Conservation (phyloP, 1,284 basidiomycete species). For the Cystobasidium pallidum region DNA sequence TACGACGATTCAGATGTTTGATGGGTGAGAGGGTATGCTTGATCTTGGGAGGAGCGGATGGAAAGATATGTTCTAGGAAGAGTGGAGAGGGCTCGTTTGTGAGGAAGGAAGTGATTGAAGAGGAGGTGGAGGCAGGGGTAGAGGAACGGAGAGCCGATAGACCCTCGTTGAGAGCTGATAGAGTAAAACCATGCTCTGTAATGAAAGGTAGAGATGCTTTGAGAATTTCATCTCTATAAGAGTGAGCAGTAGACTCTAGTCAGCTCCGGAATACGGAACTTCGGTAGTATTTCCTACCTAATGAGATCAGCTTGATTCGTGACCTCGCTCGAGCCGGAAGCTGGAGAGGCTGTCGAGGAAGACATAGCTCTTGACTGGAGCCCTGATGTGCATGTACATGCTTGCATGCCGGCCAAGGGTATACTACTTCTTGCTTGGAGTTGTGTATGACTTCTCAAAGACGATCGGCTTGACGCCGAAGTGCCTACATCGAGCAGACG, state of each 20-base stretch:
- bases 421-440: neutral
- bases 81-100: neutral
- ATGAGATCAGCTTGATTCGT: conserved; percentile 1
- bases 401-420: neutral
- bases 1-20: neutral
- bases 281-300: neutral
- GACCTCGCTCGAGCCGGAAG: neutral
- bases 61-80: conserved; percentile 24
- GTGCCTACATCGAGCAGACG: neutral
- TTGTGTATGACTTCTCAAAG: neutral
- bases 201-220: conserved; percentile 30
- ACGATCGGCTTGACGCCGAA: neutral
- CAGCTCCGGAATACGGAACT: neutral
- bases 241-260: neutral
- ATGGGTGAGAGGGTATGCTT: conserved; percentile 8
- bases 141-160: conserved; percentile 13
- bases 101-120: conserved; percentile 10
- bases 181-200: conserved; percentile 31
- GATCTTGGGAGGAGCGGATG: neutral
- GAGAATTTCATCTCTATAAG: conserved; percentile 19
- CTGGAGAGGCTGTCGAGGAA: neutral
- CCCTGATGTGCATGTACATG: neutral
- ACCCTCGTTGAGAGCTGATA: conserved; percentile 25
- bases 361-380: neutral
- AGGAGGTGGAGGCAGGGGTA: neutral